Conservation (phyloP, 1,139 yeast genomes). For the Kodamaea sp. region DNA sequence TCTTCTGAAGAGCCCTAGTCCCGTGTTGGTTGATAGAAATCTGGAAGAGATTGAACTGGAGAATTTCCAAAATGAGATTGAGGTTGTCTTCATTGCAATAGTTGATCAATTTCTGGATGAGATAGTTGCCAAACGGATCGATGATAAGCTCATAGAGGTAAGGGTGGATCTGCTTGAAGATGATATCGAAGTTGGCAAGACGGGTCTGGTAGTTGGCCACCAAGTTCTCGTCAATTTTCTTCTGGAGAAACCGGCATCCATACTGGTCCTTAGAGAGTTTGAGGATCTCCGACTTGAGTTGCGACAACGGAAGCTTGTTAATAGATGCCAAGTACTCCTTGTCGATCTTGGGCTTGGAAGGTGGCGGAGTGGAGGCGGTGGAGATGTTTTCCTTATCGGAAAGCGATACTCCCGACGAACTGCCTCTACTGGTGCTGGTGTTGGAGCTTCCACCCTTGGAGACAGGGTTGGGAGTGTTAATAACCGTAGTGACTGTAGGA, state of each 20-base stretch:
- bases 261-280: slow-evolving; percentile 47
- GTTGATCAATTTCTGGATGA: slow-evolving; percentile 27
- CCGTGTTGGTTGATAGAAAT: slow-evolving; percentile 49
- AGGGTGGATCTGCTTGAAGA: slow-evolving; percentile 40
- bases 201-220: slow-evolving; percentile 33
- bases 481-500: not conserved
- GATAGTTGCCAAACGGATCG: slow-evolving; percentile 36
- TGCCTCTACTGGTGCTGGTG: not conserved
- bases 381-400: slow-evolving; percentile 10
- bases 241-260: slow-evolving; percentile 50
- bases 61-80: slow-evolving; percentile 40
- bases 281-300: slow-evolving; percentile 36
- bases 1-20: slow-evolving; percentile 48
- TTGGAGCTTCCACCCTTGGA: not conserved
- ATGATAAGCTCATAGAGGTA: slow-evolving; percentile 47
- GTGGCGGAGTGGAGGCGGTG: not conserved
- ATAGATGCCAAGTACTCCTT: slow-evolving; percentile 44
- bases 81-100: slow-evolving; percentile 42
- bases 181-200: slow-evolving; percentile 40
- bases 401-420: not conserved
- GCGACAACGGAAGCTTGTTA: slow-evolving; percentile 38
- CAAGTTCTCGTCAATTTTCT: slow-evolving; percentile 44
- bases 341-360: slow-evolving; percentile 29
- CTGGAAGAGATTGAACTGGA: slow-evolving; percentile 44
- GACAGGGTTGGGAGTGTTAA: not conserved